phyloP scores from a whole-genome alignment of 2,329 filamentous ascomycete genomes.

The Fusarium robinianum region DNA sequence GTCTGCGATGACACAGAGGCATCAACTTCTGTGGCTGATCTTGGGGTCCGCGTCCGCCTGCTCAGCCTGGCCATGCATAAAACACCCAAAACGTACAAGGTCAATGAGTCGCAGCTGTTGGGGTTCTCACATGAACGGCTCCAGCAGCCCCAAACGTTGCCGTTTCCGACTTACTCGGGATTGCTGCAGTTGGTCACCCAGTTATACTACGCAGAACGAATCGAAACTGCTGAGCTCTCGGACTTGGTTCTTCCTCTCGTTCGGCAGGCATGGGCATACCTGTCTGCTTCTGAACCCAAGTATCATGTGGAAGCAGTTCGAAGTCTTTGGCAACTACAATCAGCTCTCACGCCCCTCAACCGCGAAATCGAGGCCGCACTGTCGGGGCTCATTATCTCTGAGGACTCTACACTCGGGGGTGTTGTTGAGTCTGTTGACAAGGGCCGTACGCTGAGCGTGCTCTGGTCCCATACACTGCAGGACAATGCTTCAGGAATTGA shows the following conservation, averaged over 20 bases:
- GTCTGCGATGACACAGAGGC: conserved; percentile 52
- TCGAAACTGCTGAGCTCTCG: conserved; percentile 57
- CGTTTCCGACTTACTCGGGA: conserved; percentile 62
- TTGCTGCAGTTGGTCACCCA: conserved; percentile 62
- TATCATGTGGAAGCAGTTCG: conserved; percentile 93
- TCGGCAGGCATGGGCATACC: conserved; percentile 73
- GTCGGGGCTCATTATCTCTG: conserved; percentile 66
- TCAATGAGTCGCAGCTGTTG: conserved; percentile 54
- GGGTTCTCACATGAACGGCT: conserved; percentile 57
- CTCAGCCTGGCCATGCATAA: conserved; percentile 63
- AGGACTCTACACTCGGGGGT: conserved; percentile 40
- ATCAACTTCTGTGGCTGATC: conserved; percentile 49
- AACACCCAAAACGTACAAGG: conserved; percentile 47
- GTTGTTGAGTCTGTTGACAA: conserved; percentile 56
- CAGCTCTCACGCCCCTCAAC: conserved; percentile 66
- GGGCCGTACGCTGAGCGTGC: conserved; percentile 70
- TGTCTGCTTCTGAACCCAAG: conserved; percentile 83
- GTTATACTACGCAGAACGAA: conserved; percentile 58
- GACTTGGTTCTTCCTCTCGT: conserved; percentile 71
- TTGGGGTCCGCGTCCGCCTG: conserved; percentile 63
- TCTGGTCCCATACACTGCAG: conserved; percentile 81
- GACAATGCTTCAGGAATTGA: conserved; percentile 56
- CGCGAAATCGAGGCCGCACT: conserved; percentile 82
- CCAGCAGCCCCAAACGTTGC: conserved; percentile 42
- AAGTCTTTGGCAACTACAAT: conserved; percentile 84